A percentile compares a stretch with the other conserved stretches of the same genome.
These are phyloP conservation scores for Peronospora tabacina DNA, from an alignment of 352 stramenopile species.

Conservation along the genomic window DNA sequence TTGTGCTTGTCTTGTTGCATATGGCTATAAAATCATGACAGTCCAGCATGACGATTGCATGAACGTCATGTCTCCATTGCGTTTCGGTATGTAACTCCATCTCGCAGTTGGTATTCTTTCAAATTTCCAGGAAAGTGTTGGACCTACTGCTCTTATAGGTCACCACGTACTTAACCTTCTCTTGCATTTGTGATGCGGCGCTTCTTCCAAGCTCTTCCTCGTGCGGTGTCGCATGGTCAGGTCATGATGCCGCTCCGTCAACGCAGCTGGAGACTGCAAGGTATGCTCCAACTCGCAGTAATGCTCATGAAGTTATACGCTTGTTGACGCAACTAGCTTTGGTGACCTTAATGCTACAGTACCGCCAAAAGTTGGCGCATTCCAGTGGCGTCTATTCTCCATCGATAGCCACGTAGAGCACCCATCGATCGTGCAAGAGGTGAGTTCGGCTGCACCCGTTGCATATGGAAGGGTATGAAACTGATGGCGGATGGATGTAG, in stretches of 20 bases:
- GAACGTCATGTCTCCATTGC: neutral
- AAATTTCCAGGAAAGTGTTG: too few species aligned
- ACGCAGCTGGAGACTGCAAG: conserved; percentile 20
- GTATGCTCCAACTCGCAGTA: conserved; percentile 12
- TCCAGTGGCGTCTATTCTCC: conserved; percentile 16
- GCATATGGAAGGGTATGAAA: neutral
- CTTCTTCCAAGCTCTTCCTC: conserved; percentile 20
- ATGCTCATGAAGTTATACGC: neutral
- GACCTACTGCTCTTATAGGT: neutral
- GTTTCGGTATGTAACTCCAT: too few species aligned
- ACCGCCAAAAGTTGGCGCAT: neutral
- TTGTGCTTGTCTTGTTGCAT: neutral
- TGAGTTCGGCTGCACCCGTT: conserved; percentile 6
- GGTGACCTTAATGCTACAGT: conserved; percentile 5
- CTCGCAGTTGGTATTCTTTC: too few species aligned
- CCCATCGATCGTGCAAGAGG: conserved; percentile 24
- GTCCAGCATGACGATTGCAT: neutral
- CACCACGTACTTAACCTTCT: conserved; percentile 9
- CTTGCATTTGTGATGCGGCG: conserved; percentile 7
- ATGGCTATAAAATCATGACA: neutral
- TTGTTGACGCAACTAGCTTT: conserved; percentile 9
- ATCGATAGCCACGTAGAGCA: conserved; percentile 10
- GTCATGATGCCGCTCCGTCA: conserved; percentile 6
- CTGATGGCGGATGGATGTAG: conserved; percentile 19
- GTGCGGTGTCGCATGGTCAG: conserved; percentile 11